Conservation (phyloP, 441 rosid species). For the Arabidopsis hybrid region DNA sequence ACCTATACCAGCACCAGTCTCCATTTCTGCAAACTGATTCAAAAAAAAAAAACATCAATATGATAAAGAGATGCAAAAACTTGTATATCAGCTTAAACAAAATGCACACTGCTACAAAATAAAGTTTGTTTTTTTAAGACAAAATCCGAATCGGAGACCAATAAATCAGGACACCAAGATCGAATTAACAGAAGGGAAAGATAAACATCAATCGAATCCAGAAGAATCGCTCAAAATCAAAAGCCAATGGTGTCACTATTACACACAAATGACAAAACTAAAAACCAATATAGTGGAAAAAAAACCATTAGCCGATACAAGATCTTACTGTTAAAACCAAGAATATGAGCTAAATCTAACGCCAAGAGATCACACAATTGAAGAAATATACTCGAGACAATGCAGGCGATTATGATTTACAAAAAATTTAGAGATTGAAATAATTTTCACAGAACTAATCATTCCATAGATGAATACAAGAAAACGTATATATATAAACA, state of each 20-base stretch:
- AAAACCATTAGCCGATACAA: background rate
- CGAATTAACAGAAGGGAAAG: background rate
- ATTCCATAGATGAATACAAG: conserved; percentile 2
- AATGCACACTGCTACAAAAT: background rate
- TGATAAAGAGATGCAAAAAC: background rate
- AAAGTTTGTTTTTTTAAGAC: conserved; percentile 16
- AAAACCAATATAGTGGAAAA: background rate
- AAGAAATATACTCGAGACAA: conserved; percentile 3
- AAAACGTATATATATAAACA: background rate
- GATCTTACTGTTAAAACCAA: conserved; percentile 22
- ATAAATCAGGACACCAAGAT: conserved; percentile 15
- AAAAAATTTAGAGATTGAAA: conserved; percentile 7
- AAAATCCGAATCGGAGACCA: background rate
- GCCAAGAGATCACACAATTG: background rate
- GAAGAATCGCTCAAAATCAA: conserved; percentile 20
- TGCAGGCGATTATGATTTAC: conserved; percentile 25
- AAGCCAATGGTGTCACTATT: background rate
- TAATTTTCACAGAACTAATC: conserved; percentile 6
- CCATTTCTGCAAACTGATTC: conserved; percentile 75
- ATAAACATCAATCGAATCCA: conserved; percentile 4
- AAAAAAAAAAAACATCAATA: conserved; percentile 5
- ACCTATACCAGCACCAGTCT: conserved; percentile 62
- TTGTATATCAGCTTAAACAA: background rate
- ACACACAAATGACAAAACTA: background rate
- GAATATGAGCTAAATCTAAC: conserved; percentile 25